Base-by-base conservation (phyloP, 2,329 filamentous ascomycete genomes). In the Hymenoscyphus scutula region DNA sequence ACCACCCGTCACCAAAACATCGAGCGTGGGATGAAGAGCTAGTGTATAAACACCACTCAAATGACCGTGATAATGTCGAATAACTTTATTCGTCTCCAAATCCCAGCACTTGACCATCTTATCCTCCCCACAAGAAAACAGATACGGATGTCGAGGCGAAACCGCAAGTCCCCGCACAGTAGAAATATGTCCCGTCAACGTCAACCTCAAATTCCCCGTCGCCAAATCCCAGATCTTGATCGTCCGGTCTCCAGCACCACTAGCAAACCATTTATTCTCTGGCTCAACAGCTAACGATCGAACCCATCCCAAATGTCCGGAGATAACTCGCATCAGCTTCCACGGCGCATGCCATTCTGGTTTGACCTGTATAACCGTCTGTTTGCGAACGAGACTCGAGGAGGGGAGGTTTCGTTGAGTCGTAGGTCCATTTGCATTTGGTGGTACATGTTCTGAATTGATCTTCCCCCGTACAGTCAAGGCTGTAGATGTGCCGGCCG, bases 81-180 rank as follows among this genome's bases (percentile, higher is more conserved):
- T 97, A 64, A 99, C 95, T 77, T 97, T 97, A 80, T 99, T 99
- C n/a, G 94, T 97, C 77, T 99, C 95, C 68, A 99, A 80, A 79
- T 99, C 95, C 95, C 95, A 99, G 79, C 95, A 99, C 78, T 99
- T 99, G 66, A 99, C 95, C 93, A 97, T 97, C 81, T 99, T 99
- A 76, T 99, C 95, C 77, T 99, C 95, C 63, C 92, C 96, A 73
- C 95, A 99, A 11, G 92, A 97, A 77, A 99, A 99, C 10, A 99
- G 84, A 74, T 99, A 99, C 0, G 95, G 96, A 77, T 99, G 95
- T 55, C 95, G 83, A 17, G 93, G 91, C 23, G 92, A 97, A 7
- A 99, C 91, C 0, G 94, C 95, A 56, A 99, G 83, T 1, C 95
- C 95, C 59, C 93, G 88, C 0, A 97, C 93, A 4, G 92, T 96